Conservation (phyloP, 352 stramenopile species). For the Phytophthora syringae region DNA sequence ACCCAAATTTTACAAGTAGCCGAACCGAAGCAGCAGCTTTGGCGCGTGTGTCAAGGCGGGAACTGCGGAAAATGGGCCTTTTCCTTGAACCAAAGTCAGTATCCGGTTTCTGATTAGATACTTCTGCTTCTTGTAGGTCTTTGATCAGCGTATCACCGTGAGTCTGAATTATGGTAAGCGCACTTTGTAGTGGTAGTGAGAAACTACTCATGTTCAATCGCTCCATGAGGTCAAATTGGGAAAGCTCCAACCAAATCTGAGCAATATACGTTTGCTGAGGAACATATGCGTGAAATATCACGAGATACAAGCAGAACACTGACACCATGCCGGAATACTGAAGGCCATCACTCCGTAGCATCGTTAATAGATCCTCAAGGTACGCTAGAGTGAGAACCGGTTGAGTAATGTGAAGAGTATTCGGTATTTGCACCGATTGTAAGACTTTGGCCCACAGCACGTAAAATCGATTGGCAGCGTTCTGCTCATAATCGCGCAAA, state of each 20-base stretch:
- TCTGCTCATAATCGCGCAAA: conserved; percentile 51
- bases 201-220: conserved; percentile 48
- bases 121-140: conserved; percentile 45
- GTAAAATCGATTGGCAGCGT: conserved; percentile 52
- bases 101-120: not conserved
- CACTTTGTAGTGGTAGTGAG: conserved; percentile 55
- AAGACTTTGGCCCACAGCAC: conserved; percentile 53
- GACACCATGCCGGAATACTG: conserved; percentile 48
- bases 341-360: conserved; percentile 40
- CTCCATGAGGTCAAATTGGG: conserved; percentile 55
- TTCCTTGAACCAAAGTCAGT: conserved; percentile 13
- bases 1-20: conserved; percentile 59
- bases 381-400: conserved; percentile 53
- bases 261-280: conserved; percentile 38
- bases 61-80: conserved; percentile 33
- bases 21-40: conserved; percentile 43
- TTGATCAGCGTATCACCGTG: conserved; percentile 46
- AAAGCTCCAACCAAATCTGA: conserved; percentile 66
- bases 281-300: conserved; percentile 52
- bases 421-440: conserved; percentile 14
- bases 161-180: conserved; percentile 57
- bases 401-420: conserved; percentile 45
- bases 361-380: conserved; percentile 51
- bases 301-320: conserved; percentile 55
- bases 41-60: conserved; percentile 20